Conservation (phyloP, 2,329 filamentous ascomycete species). For the Phaeosphaeriaceae sp. region DNA sequence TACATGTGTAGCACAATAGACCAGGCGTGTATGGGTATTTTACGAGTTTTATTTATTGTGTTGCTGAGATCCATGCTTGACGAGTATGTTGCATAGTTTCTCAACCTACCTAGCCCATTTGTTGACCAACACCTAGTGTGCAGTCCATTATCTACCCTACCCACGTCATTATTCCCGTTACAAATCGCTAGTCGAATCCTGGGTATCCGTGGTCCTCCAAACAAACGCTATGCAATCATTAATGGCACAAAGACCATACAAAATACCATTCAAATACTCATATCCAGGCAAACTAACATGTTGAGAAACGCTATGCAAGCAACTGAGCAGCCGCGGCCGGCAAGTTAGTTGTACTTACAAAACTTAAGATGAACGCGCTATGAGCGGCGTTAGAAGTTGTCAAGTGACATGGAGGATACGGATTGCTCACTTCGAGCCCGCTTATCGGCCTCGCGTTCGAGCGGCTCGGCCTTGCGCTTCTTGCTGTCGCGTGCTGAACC, state of each 20-base stretch:
- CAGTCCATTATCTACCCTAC: neutral
- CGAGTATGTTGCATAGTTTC: neutral
- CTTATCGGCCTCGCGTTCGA: slow-evolving; percentile 39
- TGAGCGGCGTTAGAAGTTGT: slow-evolving; percentile 31
- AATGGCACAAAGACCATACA: slow-evolving; percentile 5
- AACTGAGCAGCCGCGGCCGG: slow-evolving; percentile 1
- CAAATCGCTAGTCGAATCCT: slow-evolving; percentile 15
- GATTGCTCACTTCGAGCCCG: slow-evolving; percentile 41
- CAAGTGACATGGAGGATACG: slow-evolving; percentile 31
- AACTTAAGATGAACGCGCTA: slow-evolving; percentile 25
- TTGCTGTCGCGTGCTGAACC: slow-evolving; percentile 46
- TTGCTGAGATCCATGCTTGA: neutral
- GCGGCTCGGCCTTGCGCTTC: slow-evolving; percentile 42
- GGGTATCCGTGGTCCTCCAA: slow-evolving; percentile 18
- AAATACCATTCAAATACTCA: neutral
- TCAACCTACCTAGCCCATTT: neutral
- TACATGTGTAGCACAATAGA: neutral
- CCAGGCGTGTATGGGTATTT: neutral
- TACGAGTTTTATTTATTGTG: no score
- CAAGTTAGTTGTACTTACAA: neutral
- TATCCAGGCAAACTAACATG: neutral
- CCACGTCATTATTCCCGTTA: slow-evolving; percentile 1
- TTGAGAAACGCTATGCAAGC: neutral
- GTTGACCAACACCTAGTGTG: neutral
- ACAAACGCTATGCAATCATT: slow-evolving; percentile 25